Base-by-base conservation (phyloP, 192 early-diverging fungal genomes). In the Podila verticillata region DNA sequence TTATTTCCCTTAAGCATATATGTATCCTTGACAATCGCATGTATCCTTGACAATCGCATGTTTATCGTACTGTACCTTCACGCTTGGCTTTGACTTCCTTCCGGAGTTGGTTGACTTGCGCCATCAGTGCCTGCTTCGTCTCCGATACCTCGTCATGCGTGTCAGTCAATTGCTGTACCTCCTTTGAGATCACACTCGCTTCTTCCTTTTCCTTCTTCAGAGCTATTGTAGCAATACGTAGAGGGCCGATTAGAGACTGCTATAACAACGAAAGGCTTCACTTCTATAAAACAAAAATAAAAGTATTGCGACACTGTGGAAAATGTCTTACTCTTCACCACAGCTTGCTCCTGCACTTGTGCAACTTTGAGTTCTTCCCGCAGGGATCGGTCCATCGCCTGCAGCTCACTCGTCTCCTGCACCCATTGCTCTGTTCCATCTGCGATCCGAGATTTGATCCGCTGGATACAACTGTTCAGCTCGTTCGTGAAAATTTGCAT, bases 41-140 rank as follows among this genome's bases (percentile, higher is more conserved):
- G 17, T 4, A 1, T 44, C 39, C 10, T 10, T 39, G 8, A 39
- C 15, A 15, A 44, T 44, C 17, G 13, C 39, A 15, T 44, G 39
- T 4, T 15, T 15, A 44, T 44, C 39, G 4, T 34, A 34, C 32
- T 34, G 6, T 74, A 62, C 80, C 87, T 71, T 85, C 82, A 56
- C 82, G 73, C 29, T 85, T 84, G 44, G 84, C 82, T 19, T 74
- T 85, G 22, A 92, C 74, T 69, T 91, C 89, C 9, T 20, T 65
- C 69, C 83, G 69, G 58, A 90, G 80, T 31, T 61, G 61, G 7
- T 51, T 56, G 51, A 89, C 80, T 35, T 81, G 82, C 48, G 74
- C 64, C 19, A 64, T 63, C 44, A 91, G 70, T 26, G 75, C 75
- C 12, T 48, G 68, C 2, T 62, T 73, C 9, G 62, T 31, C 26